Percentiles rank a stretch among this genome's conserved stretches.
These are phyloP conservation scores for Phytomonas serpens DNA, from an alignment of 208 protist genomes.

Conservation along the genomic window DNA sequence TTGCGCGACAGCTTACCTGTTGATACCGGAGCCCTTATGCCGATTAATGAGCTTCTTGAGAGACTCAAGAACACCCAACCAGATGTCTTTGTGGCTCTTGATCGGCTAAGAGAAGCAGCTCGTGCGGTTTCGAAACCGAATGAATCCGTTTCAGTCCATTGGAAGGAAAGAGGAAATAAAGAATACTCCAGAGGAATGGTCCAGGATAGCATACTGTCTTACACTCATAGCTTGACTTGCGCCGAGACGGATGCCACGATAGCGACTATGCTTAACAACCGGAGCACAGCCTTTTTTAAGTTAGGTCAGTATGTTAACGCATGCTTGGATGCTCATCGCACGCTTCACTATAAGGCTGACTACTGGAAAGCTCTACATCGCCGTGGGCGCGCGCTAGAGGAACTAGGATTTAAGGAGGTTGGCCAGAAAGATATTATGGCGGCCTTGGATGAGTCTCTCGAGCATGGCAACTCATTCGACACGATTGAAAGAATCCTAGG, in stretches of 20 bases:
- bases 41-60: slow-evolving; percentile 38
- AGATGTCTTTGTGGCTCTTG: slow-evolving; percentile 25
- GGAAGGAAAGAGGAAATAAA: slow-evolving; percentile 75
- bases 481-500: slow-evolving; percentile 39
- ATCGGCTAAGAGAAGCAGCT: slow-evolving; percentile 25
- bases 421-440: slow-evolving; percentile 54
- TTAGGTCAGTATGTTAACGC: slow-evolving; percentile 43
- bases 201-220: slow-evolving; percentile 45
- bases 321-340: slow-evolving; percentile 53
- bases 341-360: slow-evolving; percentile 28
- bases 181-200: slow-evolving; percentile 37
- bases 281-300: slow-evolving; percentile 59
- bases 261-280: slow-evolving; percentile 64
- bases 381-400: slow-evolving; percentile 53
- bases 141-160: slow-evolving; percentile 45
- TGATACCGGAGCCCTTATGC: slow-evolving; percentile 26
- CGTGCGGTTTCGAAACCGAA: slow-evolving; percentile 27
- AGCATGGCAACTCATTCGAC: slow-evolving; percentile 28
- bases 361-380: slow-evolving; percentile 77
- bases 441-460: slow-evolving; percentile 22
- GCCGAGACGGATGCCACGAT: slow-evolving; percentile 54
- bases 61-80: slow-evolving; percentile 22
- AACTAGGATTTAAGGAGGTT: slow-evolving; percentile 42
- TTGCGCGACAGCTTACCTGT: slow-evolving; percentile 23
- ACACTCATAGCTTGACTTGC: slow-evolving; percentile 70